Evolutionary conservation across 1,284 basidiomycete species (phyloP).

Genomic region (Veloporphyrellus conicus): DNA sequence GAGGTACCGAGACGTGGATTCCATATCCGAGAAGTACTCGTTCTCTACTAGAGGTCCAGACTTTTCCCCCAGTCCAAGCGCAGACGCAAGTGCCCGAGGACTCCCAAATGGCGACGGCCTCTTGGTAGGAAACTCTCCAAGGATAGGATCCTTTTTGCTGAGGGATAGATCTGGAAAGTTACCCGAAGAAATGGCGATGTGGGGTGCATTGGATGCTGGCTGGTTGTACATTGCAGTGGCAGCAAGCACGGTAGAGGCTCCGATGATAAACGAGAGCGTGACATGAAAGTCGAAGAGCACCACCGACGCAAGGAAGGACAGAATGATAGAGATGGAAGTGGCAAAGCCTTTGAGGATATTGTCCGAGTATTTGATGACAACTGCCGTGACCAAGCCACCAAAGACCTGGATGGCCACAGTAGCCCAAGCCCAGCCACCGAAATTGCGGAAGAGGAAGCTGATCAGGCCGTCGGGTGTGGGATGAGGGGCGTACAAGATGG

Average conservation of each 20-base stretch:
- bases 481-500: slow-evolving; percentile 55
- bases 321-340: slow-evolving; percentile 86
- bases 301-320: slow-evolving; percentile 91
- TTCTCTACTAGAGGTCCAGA: slow-evolving; percentile 32
- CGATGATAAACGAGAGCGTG: slow-evolving; percentile 81
- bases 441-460: slow-evolving; percentile 62
- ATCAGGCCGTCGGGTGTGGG: slow-evolving; percentile 41
- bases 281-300: slow-evolving; percentile 85
- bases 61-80: slow-evolving; percentile 41
- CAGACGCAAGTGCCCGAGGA: slow-evolving; percentile 45
- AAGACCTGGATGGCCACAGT: slow-evolving; percentile 88
- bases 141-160: slow-evolving; percentile 50
- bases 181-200: slow-evolving; percentile 36
- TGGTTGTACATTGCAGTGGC: slow-evolving; percentile 89
- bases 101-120: slow-evolving; percentile 50
- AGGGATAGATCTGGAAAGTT: slow-evolving; percentile 51
- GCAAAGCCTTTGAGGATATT: slow-evolving; percentile 96
- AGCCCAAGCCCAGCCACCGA: slow-evolving; percentile 90
- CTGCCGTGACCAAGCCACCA: slow-evolving; percentile 87
- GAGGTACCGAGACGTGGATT: slow-evolving; percentile 54
- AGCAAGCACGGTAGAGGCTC: slow-evolving; percentile 77
- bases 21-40: slow-evolving; percentile 45
- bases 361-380: slow-evolving; percentile 86
- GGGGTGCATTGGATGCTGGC: slow-evolving; percentile 49
- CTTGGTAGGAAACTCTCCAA: slow-evolving; percentile 51